These are phyloP conservation scores for Phytophthora constricta DNA, from an alignment of 352 stramenopile genomes.

Conservation along the genomic window DNA sequence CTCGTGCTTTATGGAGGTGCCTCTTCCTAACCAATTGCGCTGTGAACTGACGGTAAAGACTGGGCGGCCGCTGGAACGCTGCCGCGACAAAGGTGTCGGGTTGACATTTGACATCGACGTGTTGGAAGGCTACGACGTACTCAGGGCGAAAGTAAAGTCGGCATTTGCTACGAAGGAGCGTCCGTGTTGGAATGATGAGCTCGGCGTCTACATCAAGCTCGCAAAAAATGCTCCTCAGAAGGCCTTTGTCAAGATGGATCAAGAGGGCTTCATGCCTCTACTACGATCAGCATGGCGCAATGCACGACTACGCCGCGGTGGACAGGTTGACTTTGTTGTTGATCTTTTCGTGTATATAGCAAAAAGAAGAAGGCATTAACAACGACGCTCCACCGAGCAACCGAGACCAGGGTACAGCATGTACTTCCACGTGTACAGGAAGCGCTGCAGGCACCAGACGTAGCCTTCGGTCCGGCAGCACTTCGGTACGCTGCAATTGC, in stretches of 20 bases:
- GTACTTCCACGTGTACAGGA: constrained; percentile 7
- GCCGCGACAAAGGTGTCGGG: constrained; percentile 13
- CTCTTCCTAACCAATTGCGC: background rate
- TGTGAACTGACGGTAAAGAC: constrained; percentile 14
- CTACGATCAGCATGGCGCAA: constrained; percentile 5
- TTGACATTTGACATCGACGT: constrained; percentile 12
- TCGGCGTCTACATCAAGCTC: constrained; percentile 10
- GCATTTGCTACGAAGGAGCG: background rate
- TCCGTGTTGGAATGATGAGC: background rate
- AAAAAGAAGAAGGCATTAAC: background rate
- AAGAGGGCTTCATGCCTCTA: constrained; percentile 1
- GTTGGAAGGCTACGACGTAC: constrained; percentile 1
- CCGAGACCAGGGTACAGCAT: constrained; percentile 8
- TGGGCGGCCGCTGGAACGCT: constrained; percentile 3
- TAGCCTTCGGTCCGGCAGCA: constrained; percentile 2
- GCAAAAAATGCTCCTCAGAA: constrained; percentile 17
- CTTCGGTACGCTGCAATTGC: constrained; percentile 15
- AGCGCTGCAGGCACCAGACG: background rate
- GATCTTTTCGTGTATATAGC: constrained; percentile 3
- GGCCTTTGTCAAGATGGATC: constrained; percentile 8
- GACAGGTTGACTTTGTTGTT: background rate
- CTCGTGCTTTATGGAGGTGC: constrained; percentile 1
- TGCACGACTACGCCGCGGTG: background rate
- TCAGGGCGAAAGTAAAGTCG: constrained; percentile 11
- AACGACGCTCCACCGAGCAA: constrained; percentile 4